Evolutionary conservation across 305 asterid species (phyloP), one percentile per base, ranked within the genome.

Genomic region (Fraxinus paxiana): DNA sequence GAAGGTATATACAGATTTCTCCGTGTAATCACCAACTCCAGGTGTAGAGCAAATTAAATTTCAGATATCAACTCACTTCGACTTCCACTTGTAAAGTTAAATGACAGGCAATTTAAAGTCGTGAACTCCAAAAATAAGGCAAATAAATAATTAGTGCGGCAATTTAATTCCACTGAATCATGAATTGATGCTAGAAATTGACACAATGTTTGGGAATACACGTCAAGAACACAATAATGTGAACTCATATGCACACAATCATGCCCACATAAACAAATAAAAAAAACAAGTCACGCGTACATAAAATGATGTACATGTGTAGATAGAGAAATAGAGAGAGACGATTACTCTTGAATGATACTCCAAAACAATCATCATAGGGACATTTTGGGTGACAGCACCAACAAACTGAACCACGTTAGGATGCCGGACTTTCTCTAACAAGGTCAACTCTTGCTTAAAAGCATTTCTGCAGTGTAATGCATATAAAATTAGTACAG

Each of bases 341-440:
- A 82, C 71, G 28, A 88, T 85, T 92, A 95, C 99, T 85, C 89
- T 90, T 37, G 96, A 87, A 88, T 91, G 93, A 85, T 90, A 86
- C 90, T 94, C 99, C 85, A 92, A 79, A 67, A 96, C 93, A 31
- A 96, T 96, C 99, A 96, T 96, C 99, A 96, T 93, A 26, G 99
- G 99, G 77, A 90, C 80, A 82, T 96, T 92, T 89, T 96, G 99
- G 61, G 99, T 94, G 81, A 96, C 99, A 56, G 98, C 99, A 34
- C 99, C 99, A 81, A 96, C 96, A 87, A 96, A 96, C 83, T 96
- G 99, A 84, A 96, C 96, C 79, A 94, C 92, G 56, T 96, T 96
- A 48, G 99, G 99, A 90, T 96, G 99, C 76, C 99, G 92, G 81
- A 96, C 98, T 91, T 89, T 94, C 86, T 96, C 98, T 84, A 94